Conservation (phyloP, 1,284 basidiomycete species). For the Cutaneotrichosporon dermatis region DNA sequence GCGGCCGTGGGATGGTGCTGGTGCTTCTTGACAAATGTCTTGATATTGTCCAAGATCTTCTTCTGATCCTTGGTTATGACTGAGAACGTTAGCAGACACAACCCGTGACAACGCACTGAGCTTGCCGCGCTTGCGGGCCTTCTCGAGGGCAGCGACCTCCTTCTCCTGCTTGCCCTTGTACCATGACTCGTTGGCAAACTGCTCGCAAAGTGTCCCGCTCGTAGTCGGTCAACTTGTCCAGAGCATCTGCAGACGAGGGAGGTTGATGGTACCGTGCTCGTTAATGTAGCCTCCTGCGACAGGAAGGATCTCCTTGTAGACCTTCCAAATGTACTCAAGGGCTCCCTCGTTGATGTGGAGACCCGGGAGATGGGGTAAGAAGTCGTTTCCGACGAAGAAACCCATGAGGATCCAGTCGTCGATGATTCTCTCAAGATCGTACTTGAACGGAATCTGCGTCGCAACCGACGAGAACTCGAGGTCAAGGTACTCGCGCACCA, state of each 20-base stretch:
- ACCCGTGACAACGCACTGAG: conserved; percentile 28
- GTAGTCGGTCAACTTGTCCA: conserved; percentile 81
- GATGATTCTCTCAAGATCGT: conserved; percentile 86
- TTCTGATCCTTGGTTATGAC: conserved; percentile 70
- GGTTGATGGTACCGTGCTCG: conserved; percentile 78
- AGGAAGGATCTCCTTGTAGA: conserved; percentile 89
- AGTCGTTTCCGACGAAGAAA: conserved; percentile 96
- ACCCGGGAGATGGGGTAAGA: conserved; percentile 92
- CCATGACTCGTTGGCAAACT: conserved; percentile 82
- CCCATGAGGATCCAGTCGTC: conserved; percentile 97
- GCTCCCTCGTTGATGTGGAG: conserved; percentile 98
- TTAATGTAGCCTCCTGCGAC: conserved; percentile 84
- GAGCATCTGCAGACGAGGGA: conserved; percentile 75
- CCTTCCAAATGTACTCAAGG: conserved; percentile 82
- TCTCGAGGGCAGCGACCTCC: conserved; percentile 56
- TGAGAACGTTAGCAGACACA: conserved; percentile 33
- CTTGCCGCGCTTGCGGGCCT: conserved; percentile 46
- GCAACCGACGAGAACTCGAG: conserved; percentile 74
- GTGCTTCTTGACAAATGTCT: conserved; percentile 61
- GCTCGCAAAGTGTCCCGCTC: conserved; percentile 88
- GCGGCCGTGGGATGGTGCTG: conserved; percentile 52
- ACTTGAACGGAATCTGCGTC: conserved; percentile 60
- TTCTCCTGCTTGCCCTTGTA: conserved; percentile 82
- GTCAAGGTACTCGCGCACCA: conserved; percentile 95
- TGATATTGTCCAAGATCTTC: conserved; percentile 69